Evolutionary conservation across 2,329 filamentous ascomycete species (phyloP).

Genomic region (Cladophialophora exuberans): DNA sequence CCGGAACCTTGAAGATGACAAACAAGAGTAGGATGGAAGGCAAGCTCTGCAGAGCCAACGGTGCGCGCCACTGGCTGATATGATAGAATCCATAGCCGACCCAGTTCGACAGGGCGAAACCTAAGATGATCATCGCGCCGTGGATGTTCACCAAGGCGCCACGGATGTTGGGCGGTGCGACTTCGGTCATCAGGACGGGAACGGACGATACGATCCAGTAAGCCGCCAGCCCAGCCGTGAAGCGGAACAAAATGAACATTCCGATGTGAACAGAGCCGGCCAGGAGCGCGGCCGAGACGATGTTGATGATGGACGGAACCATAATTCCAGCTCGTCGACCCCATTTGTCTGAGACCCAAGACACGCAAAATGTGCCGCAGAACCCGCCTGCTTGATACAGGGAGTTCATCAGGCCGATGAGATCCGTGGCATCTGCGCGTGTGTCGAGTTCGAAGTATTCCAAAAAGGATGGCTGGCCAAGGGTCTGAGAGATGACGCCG

Average conservation of each 20-base stretch:
- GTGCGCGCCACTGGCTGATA: constrained; percentile 6
- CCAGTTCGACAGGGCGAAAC: constrained; percentile 14
- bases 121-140: constrained; percentile 7
- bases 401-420: constrained; percentile 80
- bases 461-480: constrained; percentile 48
- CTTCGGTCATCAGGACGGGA: constrained; percentile 16
- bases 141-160: constrained; percentile 21
- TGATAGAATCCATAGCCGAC: constrained; percentile 5
- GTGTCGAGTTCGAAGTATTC: constrained; percentile 26
- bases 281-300: constrained; percentile 12
- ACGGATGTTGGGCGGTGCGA: constrained; percentile 21
- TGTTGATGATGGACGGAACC: background rate
- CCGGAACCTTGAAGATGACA: constrained; percentile 13
- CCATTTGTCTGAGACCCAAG: background rate
- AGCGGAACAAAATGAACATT: constrained; percentile 23
- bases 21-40: constrained; percentile 1
- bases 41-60: constrained; percentile 1
- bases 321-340: background rate
- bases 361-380: background rate
- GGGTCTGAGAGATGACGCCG: constrained; percentile 13
- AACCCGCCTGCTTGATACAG: constrained; percentile 62
- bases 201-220: constrained; percentile 16
- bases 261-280: constrained; percentile 18
- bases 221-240: constrained; percentile 10
- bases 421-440: background rate